phyloP scores from a whole-genome alignment of 768 basidiomycete genomes.

The Tulasnella sp. region DNA sequence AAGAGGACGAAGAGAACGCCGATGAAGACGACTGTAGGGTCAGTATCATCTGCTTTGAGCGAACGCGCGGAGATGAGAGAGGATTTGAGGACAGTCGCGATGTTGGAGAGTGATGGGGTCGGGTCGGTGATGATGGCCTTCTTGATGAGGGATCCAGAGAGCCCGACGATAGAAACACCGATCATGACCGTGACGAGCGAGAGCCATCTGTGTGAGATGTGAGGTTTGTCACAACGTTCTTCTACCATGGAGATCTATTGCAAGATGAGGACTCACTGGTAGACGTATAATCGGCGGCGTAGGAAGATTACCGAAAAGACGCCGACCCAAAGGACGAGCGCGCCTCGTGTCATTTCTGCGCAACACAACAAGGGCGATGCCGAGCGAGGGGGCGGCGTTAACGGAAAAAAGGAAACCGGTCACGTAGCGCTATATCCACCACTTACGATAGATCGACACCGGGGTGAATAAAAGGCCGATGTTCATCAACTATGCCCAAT shows the following conservation, averaged over 20 bases:
- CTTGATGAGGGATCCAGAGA: conserved; percentile 80
- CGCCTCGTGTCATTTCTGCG: conserved; percentile 38
- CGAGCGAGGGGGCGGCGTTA: not conserved
- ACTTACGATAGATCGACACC: conserved; percentile 73
- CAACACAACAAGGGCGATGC: no score
- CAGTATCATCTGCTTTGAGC: conserved; percentile 8
- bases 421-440: conserved; percentile 63
- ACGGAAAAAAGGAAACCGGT: not conserved
- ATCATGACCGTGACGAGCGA: conserved; percentile 81
- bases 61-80: not conserved
- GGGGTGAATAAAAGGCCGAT: conserved; percentile 91
- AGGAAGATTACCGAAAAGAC: conserved; percentile 86
- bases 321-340: conserved; percentile 89
- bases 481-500: conserved; percentile 70
- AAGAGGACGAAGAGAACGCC: conserved; percentile 88
- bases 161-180: conserved; percentile 76
- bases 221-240: no score
- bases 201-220: conserved; percentile 52
- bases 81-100: not conserved
- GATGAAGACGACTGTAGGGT: conserved; percentile 23
- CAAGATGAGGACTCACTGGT: conserved; percentile 54
- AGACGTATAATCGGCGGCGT: conserved; percentile 68
- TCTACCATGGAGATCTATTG: conserved; percentile 1
- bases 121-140: conserved; percentile 34
- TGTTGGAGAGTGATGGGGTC: not conserved